Evolutionary conservation across 202 grass and related monocot species (phyloP), one percentile per base, ranked within the genome.

Genomic region (Schoenoplectus triqueter): DNA sequence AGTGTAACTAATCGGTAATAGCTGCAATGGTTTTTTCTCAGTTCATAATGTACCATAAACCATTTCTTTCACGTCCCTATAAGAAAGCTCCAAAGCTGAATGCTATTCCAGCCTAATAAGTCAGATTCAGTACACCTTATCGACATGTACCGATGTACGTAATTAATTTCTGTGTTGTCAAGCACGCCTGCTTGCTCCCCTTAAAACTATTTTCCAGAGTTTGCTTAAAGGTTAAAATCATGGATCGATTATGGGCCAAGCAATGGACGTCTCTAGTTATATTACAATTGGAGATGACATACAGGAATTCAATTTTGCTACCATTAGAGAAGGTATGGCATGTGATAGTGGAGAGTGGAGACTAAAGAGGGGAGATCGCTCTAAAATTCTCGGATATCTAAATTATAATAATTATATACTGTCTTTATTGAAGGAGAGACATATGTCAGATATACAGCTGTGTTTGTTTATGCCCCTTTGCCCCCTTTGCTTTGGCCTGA

Each of bases 111-210:
- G 8, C 4, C 72, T 40, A 76, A 15, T 55, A 41, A 77, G 20
- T 77, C 73, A 57, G 73, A 56, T 77, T 77, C 20, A 31, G 31
- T 31, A 55, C 73, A 77, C 51, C 21, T 57, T 77, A 77, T 39
- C 10, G 19, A 77, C 73, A 77, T 77, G 73, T 7, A 57, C 4
- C 56, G 2, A 56, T 49, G 7, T 31, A 31, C 31, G 31, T 31
- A 31, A 75, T 75, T 75, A 54, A 75, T 75, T 75, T 39, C 19
- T 77, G 73, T 77, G 73, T 77, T 77, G 51, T 76, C 73, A 55
- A 76, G 9, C 73, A 76, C 54, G 20, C 50, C 55, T 56, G 21
- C 21, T 77, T 77, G 73, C 13, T 20, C 69, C 46, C 45, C 51
- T 77, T 50, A 19, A 75, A 2, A 7, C 50, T 76, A 55, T 1